A percentile compares a stretch with the other conserved stretches of the same genome.
phyloP scores from a whole-genome alignment of 139 green algal species.

The Chlamydomonas incerta region DNA sequence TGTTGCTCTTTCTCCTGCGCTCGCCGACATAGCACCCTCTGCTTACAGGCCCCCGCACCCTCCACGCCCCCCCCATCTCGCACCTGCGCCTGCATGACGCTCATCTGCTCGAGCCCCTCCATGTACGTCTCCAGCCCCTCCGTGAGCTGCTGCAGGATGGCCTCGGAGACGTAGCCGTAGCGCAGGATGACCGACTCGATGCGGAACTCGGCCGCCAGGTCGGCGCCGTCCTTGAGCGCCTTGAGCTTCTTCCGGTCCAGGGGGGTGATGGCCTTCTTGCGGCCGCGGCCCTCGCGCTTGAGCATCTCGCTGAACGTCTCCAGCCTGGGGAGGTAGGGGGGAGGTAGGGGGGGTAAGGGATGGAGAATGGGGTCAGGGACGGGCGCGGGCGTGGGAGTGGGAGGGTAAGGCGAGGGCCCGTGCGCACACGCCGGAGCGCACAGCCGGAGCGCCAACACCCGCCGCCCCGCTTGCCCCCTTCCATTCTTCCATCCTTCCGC shows the following conservation, averaged over 20 bases:
- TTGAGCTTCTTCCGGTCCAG: slow-evolving; percentile 23
- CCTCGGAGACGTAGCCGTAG: slow-evolving; percentile 29
- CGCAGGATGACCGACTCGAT: slow-evolving; percentile 36
- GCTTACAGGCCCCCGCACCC: too few relatives aligned
- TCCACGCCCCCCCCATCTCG: too few relatives aligned
- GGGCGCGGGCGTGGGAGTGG: too few relatives aligned
- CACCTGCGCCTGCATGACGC: slow-evolving; percentile 42
- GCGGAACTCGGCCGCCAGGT: slow-evolving; percentile 9
- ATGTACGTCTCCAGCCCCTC: slow-evolving; percentile 51
- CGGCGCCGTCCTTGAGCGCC: slow-evolving; percentile 10
- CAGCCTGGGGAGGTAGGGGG: not conserved
- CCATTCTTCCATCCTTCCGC: not conserved
- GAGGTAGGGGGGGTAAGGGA: not conserved
- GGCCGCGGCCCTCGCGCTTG: not conserved
- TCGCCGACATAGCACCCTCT: too few relatives aligned
- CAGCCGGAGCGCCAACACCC: too few relatives aligned
- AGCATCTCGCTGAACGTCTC: slow-evolving; percentile 31
- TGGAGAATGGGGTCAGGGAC: too few relatives aligned
- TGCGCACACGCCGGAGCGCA: too few relatives aligned
- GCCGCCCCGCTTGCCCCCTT: not conserved
- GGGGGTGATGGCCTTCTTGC: not conserved
- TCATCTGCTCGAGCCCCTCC: slow-evolving; percentile 55
- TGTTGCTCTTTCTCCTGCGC: too few relatives aligned
- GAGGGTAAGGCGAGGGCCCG: too few relatives aligned
- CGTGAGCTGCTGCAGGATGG: slow-evolving; percentile 15